Evolutionary conservation across 371 early-diverging fungal species (phyloP), one percentile per base, ranked within the genome.

Genomic region (Mucor mucedo): DNA sequence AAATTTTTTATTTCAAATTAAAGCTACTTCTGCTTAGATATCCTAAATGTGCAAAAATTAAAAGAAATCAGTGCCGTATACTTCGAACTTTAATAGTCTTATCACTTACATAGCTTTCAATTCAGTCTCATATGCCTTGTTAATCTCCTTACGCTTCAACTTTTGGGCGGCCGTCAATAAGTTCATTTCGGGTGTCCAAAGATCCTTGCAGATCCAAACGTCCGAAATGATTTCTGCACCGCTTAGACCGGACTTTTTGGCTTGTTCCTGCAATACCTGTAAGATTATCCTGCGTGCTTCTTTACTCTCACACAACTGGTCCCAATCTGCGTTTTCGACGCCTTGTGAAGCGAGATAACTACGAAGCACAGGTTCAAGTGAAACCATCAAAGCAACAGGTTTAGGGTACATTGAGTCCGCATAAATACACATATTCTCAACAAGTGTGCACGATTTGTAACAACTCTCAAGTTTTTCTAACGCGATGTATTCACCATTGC

Each of bases 401-500:
- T 77, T 84, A 64, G 78, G 57, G 54, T 86, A 79, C 52, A 84
- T 69, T 8, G 92, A 77, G 66, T 96, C 91, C 7, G 91, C 97
- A 74, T 90, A 89, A 28, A 98, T 85, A 78, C 93, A 94, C 54
- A 97, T 84, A 71, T 93, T 93, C 71, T 85, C 86, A 50, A 93
- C 91, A 67, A 80, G 88, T 10, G 82, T 63, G 33, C 87, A 87
- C 52, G 87, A 85, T 76, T 91, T 91, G 88, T 96, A 97, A 6
- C 91, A 81, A 13, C 94, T 88, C 78, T 99, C 99, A 41, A 99
- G 79, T 70, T 96, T 98, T 74, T 99, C 99, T 41, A 99, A 84
- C 0, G 97, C 97, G 80, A 92, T 94, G 82, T 99, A 99, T 77
- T 99, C 99, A 68, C 99, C 99, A 66, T 93, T 88, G 39, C 83